Conservation (phyloP, 305 asterid genomes). For the Nicotiana rustica region DNA sequence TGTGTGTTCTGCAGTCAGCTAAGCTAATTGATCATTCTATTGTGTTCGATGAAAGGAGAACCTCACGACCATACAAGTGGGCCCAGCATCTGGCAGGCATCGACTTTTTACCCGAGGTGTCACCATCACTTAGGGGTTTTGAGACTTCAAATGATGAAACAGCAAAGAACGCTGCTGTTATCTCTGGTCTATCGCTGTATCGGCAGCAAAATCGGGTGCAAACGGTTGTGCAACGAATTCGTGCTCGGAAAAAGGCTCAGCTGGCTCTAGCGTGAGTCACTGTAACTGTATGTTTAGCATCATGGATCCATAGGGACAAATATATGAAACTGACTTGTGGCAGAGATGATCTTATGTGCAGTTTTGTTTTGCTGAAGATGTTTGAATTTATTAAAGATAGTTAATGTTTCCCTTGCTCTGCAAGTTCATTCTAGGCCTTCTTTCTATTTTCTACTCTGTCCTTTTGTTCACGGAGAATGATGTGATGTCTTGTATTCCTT, state of each 20-base stretch:
- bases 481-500: slow-evolving; percentile 32
- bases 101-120: slow-evolving; percentile 91
- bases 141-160: slow-evolving; percentile 62
- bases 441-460: slow-evolving; percentile 25
- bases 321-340: slow-evolving; percentile 35
- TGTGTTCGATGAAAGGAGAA: slow-evolving; percentile 73
- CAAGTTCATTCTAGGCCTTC: background rate
- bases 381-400: slow-evolving; percentile 24
- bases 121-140: slow-evolving; percentile 69
- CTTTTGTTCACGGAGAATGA: slow-evolving; percentile 24
- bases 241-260: slow-evolving; percentile 87
- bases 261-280: slow-evolving; percentile 95
- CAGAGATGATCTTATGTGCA: slow-evolving; percentile 26
- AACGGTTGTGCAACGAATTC: slow-evolving; percentile 91
- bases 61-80: slow-evolving; percentile 96
- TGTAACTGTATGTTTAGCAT: slow-evolving; percentile 56
- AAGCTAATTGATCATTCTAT: slow-evolving; percentile 74
- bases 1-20: slow-evolving; percentile 72
- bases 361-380: slow-evolving; percentile 30
- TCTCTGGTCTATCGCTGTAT: slow-evolving; percentile 75
- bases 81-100: slow-evolving; percentile 99
- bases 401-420: slow-evolving; percentile 21
- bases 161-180: slow-evolving; percentile 57
- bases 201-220: slow-evolving; percentile 93
- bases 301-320: slow-evolving; percentile 42